Conservation (phyloP, 306 rosid genomes). For the Fagus sylvatica region DNA sequence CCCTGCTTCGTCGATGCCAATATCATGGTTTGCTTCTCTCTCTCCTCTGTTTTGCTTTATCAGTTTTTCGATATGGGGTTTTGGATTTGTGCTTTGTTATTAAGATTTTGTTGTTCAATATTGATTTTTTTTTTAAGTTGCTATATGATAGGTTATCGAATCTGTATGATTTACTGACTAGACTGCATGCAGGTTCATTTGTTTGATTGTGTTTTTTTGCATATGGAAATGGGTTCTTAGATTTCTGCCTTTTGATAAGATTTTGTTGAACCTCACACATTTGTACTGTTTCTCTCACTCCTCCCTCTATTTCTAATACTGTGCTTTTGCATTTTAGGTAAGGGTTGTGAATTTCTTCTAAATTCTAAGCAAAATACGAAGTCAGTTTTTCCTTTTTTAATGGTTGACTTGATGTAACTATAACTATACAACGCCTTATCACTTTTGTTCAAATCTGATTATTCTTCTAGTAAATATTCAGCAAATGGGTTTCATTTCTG, state of each 20-base stretch:
- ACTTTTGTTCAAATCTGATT: background rate
- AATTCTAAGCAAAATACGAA: background rate
- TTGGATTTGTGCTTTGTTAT: conserved; percentile 6
- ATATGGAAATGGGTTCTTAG: conserved; percentile 1
- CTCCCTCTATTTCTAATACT: background rate
- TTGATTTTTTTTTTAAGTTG: background rate
- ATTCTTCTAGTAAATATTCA: background rate
- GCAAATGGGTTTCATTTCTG: conserved; percentile 1
- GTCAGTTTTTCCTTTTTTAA: background rate
- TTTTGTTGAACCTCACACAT: conserved; percentile 1
- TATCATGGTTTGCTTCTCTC: conserved; percentile 67
- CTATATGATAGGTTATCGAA: background rate
- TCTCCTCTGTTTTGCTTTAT: background rate
- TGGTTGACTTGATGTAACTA: background rate
- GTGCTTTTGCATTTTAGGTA: background rate
- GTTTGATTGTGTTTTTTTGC: background rate
- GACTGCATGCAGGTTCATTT: conserved; percentile 6
- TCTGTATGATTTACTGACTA: background rate
- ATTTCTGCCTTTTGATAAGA: background rate
- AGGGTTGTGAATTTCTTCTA: background rate
- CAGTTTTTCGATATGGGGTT: conserved; percentile 25
- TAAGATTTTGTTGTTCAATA: conserved; percentile 2
- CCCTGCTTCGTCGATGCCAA: conserved; percentile 78
- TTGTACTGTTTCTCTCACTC: background rate
- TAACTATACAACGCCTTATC: background rate